phyloP scores from a whole-genome alignment of 2,329 filamentous ascomycete genomes.

The Fusarium phyllophilum region DNA sequence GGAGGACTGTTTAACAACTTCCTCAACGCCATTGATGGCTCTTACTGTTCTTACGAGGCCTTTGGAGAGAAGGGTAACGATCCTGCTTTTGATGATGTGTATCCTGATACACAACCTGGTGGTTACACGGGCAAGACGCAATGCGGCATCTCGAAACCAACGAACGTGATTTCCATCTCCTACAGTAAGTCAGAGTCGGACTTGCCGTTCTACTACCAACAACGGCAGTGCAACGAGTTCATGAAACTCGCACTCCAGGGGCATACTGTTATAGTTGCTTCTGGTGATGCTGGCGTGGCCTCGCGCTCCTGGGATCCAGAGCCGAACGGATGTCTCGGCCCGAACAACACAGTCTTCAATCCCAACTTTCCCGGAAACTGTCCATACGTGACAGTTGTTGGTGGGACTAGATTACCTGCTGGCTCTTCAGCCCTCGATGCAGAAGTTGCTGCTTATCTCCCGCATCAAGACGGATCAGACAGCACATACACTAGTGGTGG shows the following conservation, averaged over 20 bases:
- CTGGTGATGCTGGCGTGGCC: not conserved
- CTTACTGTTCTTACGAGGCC: not conserved
- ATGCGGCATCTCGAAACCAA: not conserved
- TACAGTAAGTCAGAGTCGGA: not conserved
- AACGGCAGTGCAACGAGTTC: not conserved
- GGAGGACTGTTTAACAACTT: not conserved
- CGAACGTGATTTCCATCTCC: not conserved
- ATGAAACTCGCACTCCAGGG: not conserved
- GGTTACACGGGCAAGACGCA: not conserved
- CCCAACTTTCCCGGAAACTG: not conserved
- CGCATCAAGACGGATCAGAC: not conserved
- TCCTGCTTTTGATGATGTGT: not conserved
- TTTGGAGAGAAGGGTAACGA: not conserved
- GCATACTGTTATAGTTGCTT: not conserved
- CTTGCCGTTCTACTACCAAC: not conserved
- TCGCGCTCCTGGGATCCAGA: not conserved
- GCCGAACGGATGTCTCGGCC: not conserved
- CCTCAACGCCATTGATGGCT: not conserved
- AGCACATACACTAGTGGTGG: not conserved
- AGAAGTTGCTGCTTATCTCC: not conserved
- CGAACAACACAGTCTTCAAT: not conserved
- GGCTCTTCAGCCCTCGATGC: not conserved
- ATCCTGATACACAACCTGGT: not conserved
- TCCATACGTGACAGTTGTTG: not conserved
- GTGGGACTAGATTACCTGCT: not conserved